Base-by-base conservation (phyloP, 768 basidiomycete species). In the Inosperma sp. region DNA sequence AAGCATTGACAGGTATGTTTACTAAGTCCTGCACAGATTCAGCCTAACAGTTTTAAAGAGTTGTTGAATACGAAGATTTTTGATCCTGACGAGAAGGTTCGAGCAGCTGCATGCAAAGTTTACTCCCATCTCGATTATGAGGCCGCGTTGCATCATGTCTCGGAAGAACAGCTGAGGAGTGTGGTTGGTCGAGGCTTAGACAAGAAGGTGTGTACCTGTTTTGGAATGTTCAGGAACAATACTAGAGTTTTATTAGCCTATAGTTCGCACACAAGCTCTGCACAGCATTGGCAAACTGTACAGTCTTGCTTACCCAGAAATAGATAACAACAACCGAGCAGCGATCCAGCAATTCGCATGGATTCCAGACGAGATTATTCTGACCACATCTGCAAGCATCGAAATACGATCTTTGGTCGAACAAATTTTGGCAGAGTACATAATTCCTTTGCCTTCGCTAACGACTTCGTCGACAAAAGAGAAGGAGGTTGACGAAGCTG, bases 41-140 rank as follows among this genome's bases (percentile, higher is more conserved):
- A 17, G 8, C 16, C 29, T 7, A 4, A 27, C 42, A 7, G 27
- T 9, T 12, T 29, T n/a, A 3, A 7, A 87, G 88, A 80, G 3
- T 71, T 80, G 29, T 68, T 94, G 26, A 62, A 67, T 19, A 62
- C 68, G 12, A 94, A 94, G 60, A 68, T 95, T 5, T 59, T 79
- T 1, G 96, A 99, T 65, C 85, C 90, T 0, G 96, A 98, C 56
- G 96, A 97, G 52, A 89, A 84, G 61, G 84, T 99, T 34, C 82
- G 96, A 23, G 81, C 87, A 5, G 85, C 91, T 1, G 83, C 83
- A 1, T 95, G 93, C 73, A 83, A 79, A 60, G 68, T 90, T 9
- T 91, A 92, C 57, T 82, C 83, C 1, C 78, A 83, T 48, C 69
- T 98, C 9, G 94, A 97, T 64, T 97, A 92, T 61, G 96, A 99